Evolutionary conservation across 177 flowering plant genomes (phyloP), one percentile per base, ranked within the genome.

Genomic region (Telopea speciosissima): DNA sequence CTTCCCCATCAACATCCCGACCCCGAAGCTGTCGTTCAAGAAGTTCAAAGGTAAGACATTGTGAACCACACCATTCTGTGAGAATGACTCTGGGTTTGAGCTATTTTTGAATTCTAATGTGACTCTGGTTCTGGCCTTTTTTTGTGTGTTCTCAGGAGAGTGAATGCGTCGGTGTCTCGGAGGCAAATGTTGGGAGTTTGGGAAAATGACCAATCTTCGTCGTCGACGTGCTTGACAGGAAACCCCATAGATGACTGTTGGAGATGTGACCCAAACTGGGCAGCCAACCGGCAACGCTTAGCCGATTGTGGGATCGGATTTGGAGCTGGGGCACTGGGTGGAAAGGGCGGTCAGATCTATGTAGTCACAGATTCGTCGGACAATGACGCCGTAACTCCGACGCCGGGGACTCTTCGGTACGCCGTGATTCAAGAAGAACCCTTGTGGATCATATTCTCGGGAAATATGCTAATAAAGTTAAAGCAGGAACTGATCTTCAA

Each of bases 231-330:
- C 19, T 8, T 58, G 2, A 58, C 61, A 5, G 61, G 61, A 7
- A 58, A 58, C 61, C 61, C 61, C 61, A 58, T 58, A 5, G 61
- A 58, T 9, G 61, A 58, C 61, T 58, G 61, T 8, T 58, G 61
- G 61, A 58, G 22, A n/a, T 58, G n/a, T 24, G 61, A 58, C 24
- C 23, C 88, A 4, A 74, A 83, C 66, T 88, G 92, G 92, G 71
- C 76, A 40, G 74, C 72, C 58, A 74, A 86, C 82, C 89, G 92
- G 31, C 88, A 86, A 71, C 69, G 88, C 19, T 78, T 88, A 7
- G 92, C 92, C 45, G 92, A 87, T 28, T 88, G 92, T 75, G 85
- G 68, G 44, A 84, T 88, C 59, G 92, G 92, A 40, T 88, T 88
- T 74, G 92, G 92, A 10, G 86, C 82, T 68, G 78, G 82, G 66